Base-by-base conservation (phyloP, 352 stramenopile species). In the Pythium chondricola region DNA sequence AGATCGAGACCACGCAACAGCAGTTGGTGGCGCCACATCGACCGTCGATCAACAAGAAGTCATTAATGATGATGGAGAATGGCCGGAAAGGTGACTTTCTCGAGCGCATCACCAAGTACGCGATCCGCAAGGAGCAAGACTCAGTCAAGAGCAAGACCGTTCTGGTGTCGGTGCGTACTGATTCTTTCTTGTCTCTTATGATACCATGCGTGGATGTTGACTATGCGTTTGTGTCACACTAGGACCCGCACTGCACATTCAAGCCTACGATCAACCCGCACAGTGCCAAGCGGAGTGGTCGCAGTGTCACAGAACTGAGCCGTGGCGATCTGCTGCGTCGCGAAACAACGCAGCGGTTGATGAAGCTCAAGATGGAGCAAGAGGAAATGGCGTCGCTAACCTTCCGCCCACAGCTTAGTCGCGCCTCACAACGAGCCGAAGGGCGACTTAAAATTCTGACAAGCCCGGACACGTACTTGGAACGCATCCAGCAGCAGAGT, bases 341-440 rank as follows among this genome's bases (percentile, higher is more conserved):
- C 11, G 82, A 93, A 49, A 93, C 82, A 7, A 75, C 70, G 6
- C 75, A 91, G 48, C 64, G 81, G 2, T 48, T 93, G 4, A 88
- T 92, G 78, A 91, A 92, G 54, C 60, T 93, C 21, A 85, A 88
- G 48, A 88, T 89, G 78, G 83, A 92, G 64, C 83, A 94, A 56
- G 69, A 90, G 26, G 83, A 94, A 41, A 88, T 93, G 80, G 67
- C 71, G 13, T 61, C 73, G 3, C 51, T 94, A 20, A 94, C 83
- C 7, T 94, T 94, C 48, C 71, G 73, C 4, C 83, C 83, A 21
- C 72, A 81, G 47, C 56, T 93, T 39, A 92, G 83, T 39, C 74
- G 74, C 32, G 58, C 71, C 21, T 88, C 76, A 1, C 66, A 86
- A 33, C 69, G 65, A 17, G 58, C 78, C 30, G 76, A 93, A 62